Evolutionary conservation across 129 eudicot species (phyloP).

Genomic region (Solidago caesia): DNA sequence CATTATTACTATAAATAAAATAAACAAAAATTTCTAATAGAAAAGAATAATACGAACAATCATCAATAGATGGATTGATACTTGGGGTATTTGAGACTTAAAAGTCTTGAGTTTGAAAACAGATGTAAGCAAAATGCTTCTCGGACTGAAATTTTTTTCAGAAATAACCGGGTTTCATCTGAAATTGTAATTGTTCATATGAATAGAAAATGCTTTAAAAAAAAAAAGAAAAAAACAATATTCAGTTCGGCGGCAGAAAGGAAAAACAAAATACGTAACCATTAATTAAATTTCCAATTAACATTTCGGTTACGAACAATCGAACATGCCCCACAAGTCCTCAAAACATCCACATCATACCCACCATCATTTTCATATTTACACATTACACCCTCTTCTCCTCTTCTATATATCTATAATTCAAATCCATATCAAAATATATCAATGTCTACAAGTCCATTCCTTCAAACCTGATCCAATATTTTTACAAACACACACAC

Average conservation of each 20-base stretch:
- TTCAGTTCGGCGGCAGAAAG: not conserved
- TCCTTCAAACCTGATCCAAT: conserved; percentile 8
- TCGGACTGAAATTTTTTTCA: no score
- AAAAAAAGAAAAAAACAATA: no score
- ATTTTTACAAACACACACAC: not conserved
- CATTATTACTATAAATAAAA: no score
- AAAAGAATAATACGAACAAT: not conserved
- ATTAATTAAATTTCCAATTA: conserved; percentile 11
- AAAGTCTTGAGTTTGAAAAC: no score
- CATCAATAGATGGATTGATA: no score
- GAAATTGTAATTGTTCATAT: no score
- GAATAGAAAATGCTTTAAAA: no score
- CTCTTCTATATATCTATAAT: not conserved
- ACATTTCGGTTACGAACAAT: not conserved
- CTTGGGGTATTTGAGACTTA: no score
- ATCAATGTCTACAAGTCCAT: conserved; percentile 7
- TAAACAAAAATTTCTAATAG: not conserved
- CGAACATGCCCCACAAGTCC: conserved; percentile 10
- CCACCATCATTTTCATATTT: not conserved
- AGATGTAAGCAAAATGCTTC: no score
- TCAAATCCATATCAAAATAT: not conserved
- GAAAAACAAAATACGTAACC: not conserved
- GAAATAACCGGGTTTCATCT: no score
- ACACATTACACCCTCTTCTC: conserved; percentile 17
- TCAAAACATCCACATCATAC: conserved; percentile 6